phyloP scores from a whole-genome alignment of 2,329 filamentous ascomycete species.

The Fusarium goolgardi region DNA sequence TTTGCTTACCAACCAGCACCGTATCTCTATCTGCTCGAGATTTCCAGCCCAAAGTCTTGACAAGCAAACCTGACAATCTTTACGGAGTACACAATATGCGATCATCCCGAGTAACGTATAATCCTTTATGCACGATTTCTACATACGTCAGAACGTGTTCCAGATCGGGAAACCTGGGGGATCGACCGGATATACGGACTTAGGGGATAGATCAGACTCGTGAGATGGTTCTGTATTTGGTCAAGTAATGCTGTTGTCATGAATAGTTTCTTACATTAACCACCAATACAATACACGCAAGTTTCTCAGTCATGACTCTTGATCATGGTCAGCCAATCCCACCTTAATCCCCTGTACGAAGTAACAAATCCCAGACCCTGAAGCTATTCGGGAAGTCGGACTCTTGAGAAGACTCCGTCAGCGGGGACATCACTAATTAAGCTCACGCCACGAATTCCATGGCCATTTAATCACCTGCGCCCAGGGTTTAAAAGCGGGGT shows the following conservation, averaged over 20 bases:
- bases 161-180: conserved; percentile 12
- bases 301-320: background rate
- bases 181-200: conserved; percentile 31
- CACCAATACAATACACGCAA: background rate
- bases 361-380: conserved; percentile 1
- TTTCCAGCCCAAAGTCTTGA: background rate
- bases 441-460: background rate
- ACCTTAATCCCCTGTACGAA: background rate
- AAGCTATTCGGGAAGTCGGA: conserved; percentile 12
- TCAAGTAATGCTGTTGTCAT: background rate
- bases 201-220: background rate
- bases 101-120: background rate
- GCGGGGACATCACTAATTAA: background rate
- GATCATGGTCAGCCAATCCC: background rate
- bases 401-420: background rate
- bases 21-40: background rate
- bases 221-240: conserved; percentile 2
- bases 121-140: background rate
- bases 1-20: background rate
- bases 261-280: background rate
- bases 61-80: background rate
- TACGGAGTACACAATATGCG: background rate
- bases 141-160: background rate
- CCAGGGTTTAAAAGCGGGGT: conserved; percentile 5
- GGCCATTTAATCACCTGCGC: background rate